Base-by-base conservation (phyloP, 2,329 filamentous ascomycete species). In the Aspergillus sp. region DNA sequence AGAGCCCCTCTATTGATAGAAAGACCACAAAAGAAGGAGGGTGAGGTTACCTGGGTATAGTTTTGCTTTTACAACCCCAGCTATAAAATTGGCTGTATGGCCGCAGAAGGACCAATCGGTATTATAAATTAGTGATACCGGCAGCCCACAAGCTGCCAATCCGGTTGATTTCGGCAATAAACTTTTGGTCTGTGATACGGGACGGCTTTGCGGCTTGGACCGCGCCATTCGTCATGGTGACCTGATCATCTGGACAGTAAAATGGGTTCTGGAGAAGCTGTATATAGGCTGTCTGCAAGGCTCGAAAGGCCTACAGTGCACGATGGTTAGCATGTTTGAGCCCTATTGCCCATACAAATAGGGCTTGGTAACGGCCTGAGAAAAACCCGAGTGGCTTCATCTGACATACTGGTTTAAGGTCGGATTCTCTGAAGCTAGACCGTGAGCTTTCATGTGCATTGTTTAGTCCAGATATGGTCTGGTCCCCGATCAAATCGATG, bases 251-350 rank as follows among this genome's bases (percentile, higher is more conserved):
- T 9, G 93, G 93, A 47, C 89, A 87, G 74, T 93, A 98, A 76
- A 99, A 99, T 0, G 93, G 93, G 69, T 99, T 98, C 75, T 96
- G 89, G 64, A 98, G 78, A 51, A 99, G 79, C 60, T 86, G 81
- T 57, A 98, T 89, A 68, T 97, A 99, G 30, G 93, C 92, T n/a
- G 84, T 88, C 77, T 98, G 95, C 76, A 99, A 85, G 26, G 93
- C 92, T 71, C 89, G 86, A 71, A 99, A 99, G 24, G 95, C 86
- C 87, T 89, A 42, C 34, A 26, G 59, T 18, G 38, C 24, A 36
- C 34, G 18, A 24, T 13, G 7, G 26, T 51, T 49, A 55, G 45
- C 26, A 43, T 26, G 11, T 4, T 15, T 5, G 15, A 48, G 30
- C 13, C 22, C 43, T 12, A 43, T 43, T 20, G 12, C 20, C 41